Evolutionary conservation across 345 rosid species (phyloP).

Genomic region (Citrus maxima): DNA sequence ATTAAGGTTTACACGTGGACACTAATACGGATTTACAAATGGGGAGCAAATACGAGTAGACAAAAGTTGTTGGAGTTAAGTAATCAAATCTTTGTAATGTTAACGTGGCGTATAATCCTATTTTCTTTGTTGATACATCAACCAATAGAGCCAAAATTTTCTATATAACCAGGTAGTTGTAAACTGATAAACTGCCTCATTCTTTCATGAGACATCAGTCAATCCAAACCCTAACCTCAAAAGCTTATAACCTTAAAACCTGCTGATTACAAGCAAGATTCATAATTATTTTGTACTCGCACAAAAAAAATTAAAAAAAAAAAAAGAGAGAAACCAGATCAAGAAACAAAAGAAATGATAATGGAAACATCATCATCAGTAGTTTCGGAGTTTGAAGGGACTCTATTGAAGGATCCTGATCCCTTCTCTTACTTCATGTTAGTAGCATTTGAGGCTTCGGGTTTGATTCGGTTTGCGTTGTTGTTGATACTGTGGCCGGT

Average conservation of each 20-base stretch:
- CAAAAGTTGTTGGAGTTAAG: conserved; percentile 65
- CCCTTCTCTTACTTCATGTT: conserved; percentile 86
- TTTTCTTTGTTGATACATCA: conserved; percentile 36
- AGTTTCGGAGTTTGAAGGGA: conserved; percentile 79
- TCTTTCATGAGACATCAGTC: conserved; percentile 32
- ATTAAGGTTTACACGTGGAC: conserved; percentile 11
- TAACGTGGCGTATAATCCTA: conserved; percentile 44
- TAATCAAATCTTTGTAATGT: conserved; percentile 42
- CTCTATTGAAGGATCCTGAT: conserved; percentile 53
- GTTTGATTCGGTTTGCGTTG: conserved; percentile 62
- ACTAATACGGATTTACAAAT: background rate
- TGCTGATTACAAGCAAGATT: conserved; percentile 15
- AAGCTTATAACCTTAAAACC: conserved; percentile 9
- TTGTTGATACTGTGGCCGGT: conserved; percentile 66
- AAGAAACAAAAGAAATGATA: background rate
- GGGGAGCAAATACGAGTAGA: conserved; percentile 1
- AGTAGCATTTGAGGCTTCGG: conserved; percentile 84
- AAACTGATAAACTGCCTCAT: conserved; percentile 62
- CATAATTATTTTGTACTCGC: background rate
- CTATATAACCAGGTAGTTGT: conserved; percentile 44
- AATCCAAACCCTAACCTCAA: conserved; percentile 35
- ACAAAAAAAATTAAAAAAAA: background rate
- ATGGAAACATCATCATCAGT: conserved; percentile 55
- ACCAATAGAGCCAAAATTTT: background rate
- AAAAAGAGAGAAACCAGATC: background rate